A percentile compares a stretch with the other conserved stretches of the same genome.
Evolutionary conservation across 202 grass and related monocot genomes (phyloP).

Genomic region (Zizania palustris): DNA sequence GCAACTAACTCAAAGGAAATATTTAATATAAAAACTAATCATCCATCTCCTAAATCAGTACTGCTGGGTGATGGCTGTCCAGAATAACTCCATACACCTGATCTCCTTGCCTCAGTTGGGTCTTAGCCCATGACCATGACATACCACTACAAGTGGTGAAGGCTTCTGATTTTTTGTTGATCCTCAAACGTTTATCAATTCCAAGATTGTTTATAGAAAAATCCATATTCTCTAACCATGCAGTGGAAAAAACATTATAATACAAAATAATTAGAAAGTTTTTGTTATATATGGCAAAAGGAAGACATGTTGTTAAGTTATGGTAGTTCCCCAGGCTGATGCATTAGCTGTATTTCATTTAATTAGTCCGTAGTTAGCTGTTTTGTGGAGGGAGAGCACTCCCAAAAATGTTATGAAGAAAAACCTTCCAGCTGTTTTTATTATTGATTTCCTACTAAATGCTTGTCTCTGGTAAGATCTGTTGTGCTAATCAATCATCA

Average conservation of each 20-base stretch:
- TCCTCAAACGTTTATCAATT: neutral
- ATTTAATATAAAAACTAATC: neutral
- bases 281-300: neutral
- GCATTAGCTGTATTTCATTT: neutral
- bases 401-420: neutral
- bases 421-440: neutral
- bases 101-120: neutral
- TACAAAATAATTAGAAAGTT: neutral
- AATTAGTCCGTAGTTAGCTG: neutral
- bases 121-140: neutral
- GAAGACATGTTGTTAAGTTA: neutral
- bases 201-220: neutral
- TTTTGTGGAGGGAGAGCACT: neutral
- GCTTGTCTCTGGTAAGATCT: neutral
- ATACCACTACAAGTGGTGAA: neutral
- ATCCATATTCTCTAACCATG: neutral
- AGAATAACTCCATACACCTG: neutral
- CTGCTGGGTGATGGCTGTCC: neutral
- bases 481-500: slow-evolving; percentile 8
- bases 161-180: neutral
- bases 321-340: neutral
- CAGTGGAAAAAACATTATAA: neutral
- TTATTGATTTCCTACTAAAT: neutral
- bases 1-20: neutral
- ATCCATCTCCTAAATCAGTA: neutral